These are phyloP conservation scores for Kazachstania psychrophila DNA, from an alignment of 805 yeast species.

Conservation along the genomic window DNA sequence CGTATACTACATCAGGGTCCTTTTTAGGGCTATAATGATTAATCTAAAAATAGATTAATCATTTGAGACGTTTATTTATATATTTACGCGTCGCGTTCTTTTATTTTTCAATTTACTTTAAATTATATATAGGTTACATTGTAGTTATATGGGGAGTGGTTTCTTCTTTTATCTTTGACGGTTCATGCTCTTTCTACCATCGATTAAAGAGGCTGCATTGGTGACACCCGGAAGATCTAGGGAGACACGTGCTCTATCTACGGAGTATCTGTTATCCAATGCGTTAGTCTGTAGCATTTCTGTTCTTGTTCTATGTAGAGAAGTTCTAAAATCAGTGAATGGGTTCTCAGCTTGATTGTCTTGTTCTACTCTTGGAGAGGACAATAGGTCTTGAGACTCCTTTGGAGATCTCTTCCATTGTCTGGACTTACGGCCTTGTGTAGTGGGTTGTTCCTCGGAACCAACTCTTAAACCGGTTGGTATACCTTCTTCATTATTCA, in stretches of 20 bases:
- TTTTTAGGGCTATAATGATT: no score
- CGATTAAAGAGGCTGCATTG: conserved; percentile 20
- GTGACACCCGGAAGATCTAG: conserved; percentile 36
- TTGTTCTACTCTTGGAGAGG: conserved; percentile 14
- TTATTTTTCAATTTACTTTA: no score
- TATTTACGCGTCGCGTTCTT: no score
- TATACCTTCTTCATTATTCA: conserved; percentile 21
- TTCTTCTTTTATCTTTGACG: no score
- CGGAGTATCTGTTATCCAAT: conserved; percentile 31
- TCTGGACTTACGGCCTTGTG: not conserved
- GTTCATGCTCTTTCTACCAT: conserved; percentile 9
- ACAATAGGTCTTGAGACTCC: conserved; percentile 21
- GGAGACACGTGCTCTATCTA: conserved; percentile 35
- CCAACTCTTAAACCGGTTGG: conserved; percentile 17
- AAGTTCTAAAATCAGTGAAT: conserved; percentile 21
- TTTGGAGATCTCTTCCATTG: conserved; percentile 19
- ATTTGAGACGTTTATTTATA: no score
- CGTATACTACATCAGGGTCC: no score
- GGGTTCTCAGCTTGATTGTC: not conserved
- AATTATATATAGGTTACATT: no score
- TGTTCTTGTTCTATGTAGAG: conserved; percentile 32
- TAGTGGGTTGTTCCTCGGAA: not conserved
- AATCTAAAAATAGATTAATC: no score
- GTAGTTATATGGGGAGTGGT: no score
- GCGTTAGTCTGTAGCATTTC: conserved; percentile 32